Percentiles rank a stretch among this genome's conserved stretches.
These are phyloP conservation scores for Tilletia indica DNA, from an alignment of 1,284 basidiomycete species.

Conservation along the genomic window DNA sequence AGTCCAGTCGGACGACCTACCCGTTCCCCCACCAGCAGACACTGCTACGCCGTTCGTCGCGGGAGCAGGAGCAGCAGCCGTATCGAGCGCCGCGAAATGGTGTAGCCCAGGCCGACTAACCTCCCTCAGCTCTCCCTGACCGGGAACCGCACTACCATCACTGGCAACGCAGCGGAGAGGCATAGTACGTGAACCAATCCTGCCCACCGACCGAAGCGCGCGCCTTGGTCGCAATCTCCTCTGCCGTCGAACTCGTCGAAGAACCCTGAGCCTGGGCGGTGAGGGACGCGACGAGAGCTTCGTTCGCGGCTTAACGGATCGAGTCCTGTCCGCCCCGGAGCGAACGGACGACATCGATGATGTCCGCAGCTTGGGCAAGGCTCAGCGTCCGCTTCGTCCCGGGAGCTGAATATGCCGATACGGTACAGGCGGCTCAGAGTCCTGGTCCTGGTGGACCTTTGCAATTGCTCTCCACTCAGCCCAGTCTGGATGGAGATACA, in stretches of 20 bases:
- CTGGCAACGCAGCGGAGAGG: slow-evolving; percentile 33
- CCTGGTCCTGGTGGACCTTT: slow-evolving; percentile 1
- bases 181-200: slow-evolving; percentile 44
- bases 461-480: too few relatives aligned
- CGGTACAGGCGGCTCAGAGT: slow-evolving; percentile 16
- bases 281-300: not conserved
- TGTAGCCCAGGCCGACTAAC: slow-evolving; percentile 45
- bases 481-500: not conserved
- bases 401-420: slow-evolving; percentile 33
- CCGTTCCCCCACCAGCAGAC: slow-evolving; percentile 40
- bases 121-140: slow-evolving; percentile 34
- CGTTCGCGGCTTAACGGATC: not conserved
- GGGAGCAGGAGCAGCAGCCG: slow-evolving; percentile 25
- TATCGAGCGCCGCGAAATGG: slow-evolving; percentile 49
- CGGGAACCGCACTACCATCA: slow-evolving; percentile 18
- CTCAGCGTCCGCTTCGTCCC: slow-evolving; percentile 47
- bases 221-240: not conserved
- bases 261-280: not conserved
- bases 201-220: slow-evolving; percentile 2
- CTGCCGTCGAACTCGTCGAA: too few relatives aligned
- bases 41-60: slow-evolving; percentile 16
- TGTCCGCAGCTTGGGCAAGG: slow-evolving; percentile 37
- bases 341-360: slow-evolving; percentile 42
- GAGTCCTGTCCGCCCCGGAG: slow-evolving; percentile 21
- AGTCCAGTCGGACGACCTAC: slow-evolving; percentile 44